Conservation (phyloP, 2,329 filamentous ascomycete species). For the Calonectria pauciramosa region DNA sequence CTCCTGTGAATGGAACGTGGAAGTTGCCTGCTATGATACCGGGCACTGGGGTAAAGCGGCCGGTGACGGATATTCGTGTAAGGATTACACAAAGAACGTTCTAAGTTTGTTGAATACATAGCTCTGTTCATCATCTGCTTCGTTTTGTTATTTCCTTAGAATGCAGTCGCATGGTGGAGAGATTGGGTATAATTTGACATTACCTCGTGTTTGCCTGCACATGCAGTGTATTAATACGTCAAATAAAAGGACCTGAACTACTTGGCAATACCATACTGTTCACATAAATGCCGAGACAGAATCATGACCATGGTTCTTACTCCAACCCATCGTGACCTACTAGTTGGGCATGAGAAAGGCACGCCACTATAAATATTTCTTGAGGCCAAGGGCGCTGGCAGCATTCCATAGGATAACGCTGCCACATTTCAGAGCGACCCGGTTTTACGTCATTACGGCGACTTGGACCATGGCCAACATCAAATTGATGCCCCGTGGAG, state of each 20-base stretch:
- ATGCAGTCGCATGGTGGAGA: too few relatives aligned
- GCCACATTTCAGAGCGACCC: not conserved
- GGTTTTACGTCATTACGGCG: not conserved
- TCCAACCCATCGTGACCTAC: too few relatives aligned
- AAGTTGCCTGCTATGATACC: conserved; percentile 31
- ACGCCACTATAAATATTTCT: not conserved
- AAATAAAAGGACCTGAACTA: too few relatives aligned
- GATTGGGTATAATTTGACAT: too few relatives aligned
- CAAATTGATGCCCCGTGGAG: not conserved
- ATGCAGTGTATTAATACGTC: too few relatives aligned
- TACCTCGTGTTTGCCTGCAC: too few relatives aligned
- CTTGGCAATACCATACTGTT: too few relatives aligned
- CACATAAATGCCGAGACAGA: too few relatives aligned
- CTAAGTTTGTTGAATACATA: too few relatives aligned
- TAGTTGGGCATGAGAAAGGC: not conserved
- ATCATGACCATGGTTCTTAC: too few relatives aligned
- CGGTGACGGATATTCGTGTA: conserved; percentile 33
- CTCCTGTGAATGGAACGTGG: conserved; percentile 24
- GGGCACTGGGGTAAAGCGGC: conserved; percentile 32
- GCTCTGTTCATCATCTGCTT: too few relatives aligned
- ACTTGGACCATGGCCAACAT: not conserved
- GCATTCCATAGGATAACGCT: not conserved
- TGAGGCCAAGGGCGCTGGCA: not conserved
- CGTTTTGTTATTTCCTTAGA: too few relatives aligned
- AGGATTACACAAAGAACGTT: conserved; percentile 30